These are phyloP conservation scores for Microcyclosporella mali DNA, from an alignment of 2,329 filamentous ascomycete genomes.

Conservation along the genomic window DNA sequence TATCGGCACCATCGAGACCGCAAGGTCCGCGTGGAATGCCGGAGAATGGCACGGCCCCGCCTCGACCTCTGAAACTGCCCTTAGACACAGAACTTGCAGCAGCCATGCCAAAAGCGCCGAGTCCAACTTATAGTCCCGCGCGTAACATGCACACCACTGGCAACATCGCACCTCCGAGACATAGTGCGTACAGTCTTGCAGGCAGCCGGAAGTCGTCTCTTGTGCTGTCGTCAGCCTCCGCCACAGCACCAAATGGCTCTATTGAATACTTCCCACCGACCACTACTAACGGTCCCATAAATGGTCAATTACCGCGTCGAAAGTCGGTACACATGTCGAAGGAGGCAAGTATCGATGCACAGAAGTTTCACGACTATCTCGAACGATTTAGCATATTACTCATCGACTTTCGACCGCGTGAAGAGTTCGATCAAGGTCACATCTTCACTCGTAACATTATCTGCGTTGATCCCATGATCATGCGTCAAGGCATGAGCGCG, in stretches of 20 bases:
- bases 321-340: conserved; percentile 47
- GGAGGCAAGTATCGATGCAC: conserved; percentile 58
- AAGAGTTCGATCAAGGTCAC: conserved; percentile 81
- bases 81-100: conserved; percentile 49
- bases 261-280: conserved; percentile 40
- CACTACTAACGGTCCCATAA: conserved; percentile 8
- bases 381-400: conserved; percentile 63
- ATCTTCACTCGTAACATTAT: conserved; percentile 78
- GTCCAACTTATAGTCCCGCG: conserved; percentile 72
- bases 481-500: conserved; percentile 61
- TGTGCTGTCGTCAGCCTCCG: conserved; percentile 31
- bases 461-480: conserved; percentile 78
- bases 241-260: conserved; percentile 33
- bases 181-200: conserved; percentile 58
- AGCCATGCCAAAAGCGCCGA: conserved; percentile 62
- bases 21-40: conserved; percentile 52
- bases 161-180: conserved; percentile 59
- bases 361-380: conserved; percentile 67
- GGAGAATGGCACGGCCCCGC: conserved; percentile 27
- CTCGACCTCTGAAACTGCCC: conserved; percentile 41
- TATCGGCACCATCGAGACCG: conserved; percentile 23
- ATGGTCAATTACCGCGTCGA: conserved; percentile 25
- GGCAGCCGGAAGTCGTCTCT: conserved; percentile 48
- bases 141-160: conserved; percentile 63
- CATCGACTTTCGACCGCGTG: conserved; percentile 76